phyloP scores from a whole-genome alignment of 805 yeast species.

The Candida sithepensis region DNA sequence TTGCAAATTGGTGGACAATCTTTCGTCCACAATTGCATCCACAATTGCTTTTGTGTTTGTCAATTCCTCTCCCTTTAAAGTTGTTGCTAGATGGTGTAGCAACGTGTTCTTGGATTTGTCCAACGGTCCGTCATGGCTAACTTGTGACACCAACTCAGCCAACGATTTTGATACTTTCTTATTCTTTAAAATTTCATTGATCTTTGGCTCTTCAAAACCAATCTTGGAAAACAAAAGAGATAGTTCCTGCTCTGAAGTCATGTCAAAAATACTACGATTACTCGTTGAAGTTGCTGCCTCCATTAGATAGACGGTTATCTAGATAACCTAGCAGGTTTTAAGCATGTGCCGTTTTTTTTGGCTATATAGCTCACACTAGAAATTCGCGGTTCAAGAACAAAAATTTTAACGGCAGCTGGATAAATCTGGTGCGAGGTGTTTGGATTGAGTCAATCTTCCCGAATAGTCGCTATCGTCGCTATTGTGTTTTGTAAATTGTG shows the following conservation, averaged over 20 bases:
- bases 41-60: constrained; percentile 50
- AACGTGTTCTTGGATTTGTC: constrained; percentile 62
- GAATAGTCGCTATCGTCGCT: too few species aligned
- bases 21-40: constrained; percentile 59
- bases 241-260: constrained; percentile 26
- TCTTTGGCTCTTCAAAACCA: constrained; percentile 71
- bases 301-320: background rate
- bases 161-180: constrained; percentile 77
- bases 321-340: background rate
- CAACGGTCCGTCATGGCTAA: constrained; percentile 33
- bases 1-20: constrained; percentile 66
- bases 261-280: background rate
- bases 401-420: background rate
- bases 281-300: background rate
- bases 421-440: background rate
- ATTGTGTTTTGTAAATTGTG: too few species aligned
- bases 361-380: background rate
- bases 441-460: too few species aligned
- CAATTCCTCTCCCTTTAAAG: constrained; percentile 56
- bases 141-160: constrained; percentile 51
- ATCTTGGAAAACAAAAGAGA: constrained; percentile 37
- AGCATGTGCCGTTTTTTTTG: background rate
- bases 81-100: constrained; percentile 74
- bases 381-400: background rate
- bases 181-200: constrained; percentile 80